These are phyloP conservation scores for Fusarium hostae DNA, from an alignment of 2,329 filamentous ascomycete genomes.

Conservation along the genomic window DNA sequence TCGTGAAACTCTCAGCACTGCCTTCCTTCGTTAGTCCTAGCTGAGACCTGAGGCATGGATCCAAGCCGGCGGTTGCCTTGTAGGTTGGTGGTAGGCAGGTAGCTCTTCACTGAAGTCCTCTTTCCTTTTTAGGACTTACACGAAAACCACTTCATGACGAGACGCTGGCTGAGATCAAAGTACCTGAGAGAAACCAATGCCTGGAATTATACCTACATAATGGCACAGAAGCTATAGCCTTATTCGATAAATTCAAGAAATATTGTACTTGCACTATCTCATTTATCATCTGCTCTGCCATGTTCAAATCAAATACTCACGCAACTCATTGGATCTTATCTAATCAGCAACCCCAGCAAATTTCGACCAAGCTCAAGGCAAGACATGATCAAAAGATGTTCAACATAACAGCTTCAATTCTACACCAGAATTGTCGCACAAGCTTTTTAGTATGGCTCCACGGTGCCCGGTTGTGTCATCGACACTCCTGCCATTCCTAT, in stretches of 20 bases:
- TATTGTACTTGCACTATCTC: not conserved
- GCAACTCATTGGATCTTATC: constrained; percentile 22
- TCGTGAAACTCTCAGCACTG: constrained; percentile 9
- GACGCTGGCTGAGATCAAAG: not conserved
- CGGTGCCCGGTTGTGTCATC: constrained; percentile 40
- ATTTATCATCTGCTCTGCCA: not conserved
- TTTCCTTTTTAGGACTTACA: constrained; percentile 42
- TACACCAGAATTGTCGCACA: constrained; percentile 5
- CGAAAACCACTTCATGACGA: not conserved
- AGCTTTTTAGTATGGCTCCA: constrained; percentile 41
- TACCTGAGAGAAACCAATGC: not conserved
- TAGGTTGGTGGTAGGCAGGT: constrained; percentile 6
- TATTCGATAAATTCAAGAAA: not conserved
- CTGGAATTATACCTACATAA: no score
- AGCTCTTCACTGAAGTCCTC: constrained; percentile 33
- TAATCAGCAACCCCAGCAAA: constrained; percentile 33
- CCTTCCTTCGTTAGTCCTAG: constrained; percentile 30
- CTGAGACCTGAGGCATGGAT: constrained; percentile 42
- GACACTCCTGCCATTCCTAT: constrained; percentile 57
- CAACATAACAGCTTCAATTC: constrained; percentile 6
- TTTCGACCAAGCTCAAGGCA: constrained; percentile 18
- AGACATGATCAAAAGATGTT: constrained; percentile 9
- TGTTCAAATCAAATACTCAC: not conserved
- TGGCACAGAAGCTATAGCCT: not conserved
- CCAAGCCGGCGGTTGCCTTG: not conserved